Base-by-base conservation (phyloP, 1,139 yeast genomes). In the Pichia sp. region DNA sequence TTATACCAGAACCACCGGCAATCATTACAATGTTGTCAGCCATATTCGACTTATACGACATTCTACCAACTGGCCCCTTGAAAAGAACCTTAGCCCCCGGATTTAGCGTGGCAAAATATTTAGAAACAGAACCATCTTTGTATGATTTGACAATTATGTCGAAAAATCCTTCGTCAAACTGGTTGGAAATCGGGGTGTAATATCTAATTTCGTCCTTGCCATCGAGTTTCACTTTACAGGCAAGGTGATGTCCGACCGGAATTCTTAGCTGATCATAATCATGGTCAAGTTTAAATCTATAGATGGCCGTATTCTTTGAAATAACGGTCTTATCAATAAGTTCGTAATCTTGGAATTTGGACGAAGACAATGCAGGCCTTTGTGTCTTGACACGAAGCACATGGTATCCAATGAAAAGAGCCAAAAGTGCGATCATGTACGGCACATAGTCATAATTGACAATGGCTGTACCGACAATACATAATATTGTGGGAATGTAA, bases 1-100 rank as follows among this genome's bases (percentile, higher is more conserved):
- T 86, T 57, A 87, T 84, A 54, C 93, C 93, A 0, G 90, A 81
- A 15, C 93, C 93, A 62, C 92, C 93, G n/a, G 92, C 92, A 61
- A 87, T 76, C 72, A 87, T 76, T 13, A 83, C 84, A 59, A 87
- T 75, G 57, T 82, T 79, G 57, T 78, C 78, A 47, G 82, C 83
- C 75, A 81, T 78, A 65, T 85, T 85, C 29, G 82, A 69, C 41
- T 69, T 67, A 67, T 87, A 86, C 0, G 65, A 56, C 69, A 87
- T 80, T 66, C 84, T 77, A 11, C 95, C 95, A 53, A 86, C 86
- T 31, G 93, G 90, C 4, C 95, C 95, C 68, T 84, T 79, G 64
- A 87, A 86, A 60, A 80, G 80, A 42, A 85, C 87, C 23, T 79
- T 76, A 66, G 82, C 83, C 48, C 90, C 92, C 51, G 81, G 82